phyloP scores from a whole-genome alignment of 1,139 yeast species.

The Wickerhamiella infanticola region DNA sequence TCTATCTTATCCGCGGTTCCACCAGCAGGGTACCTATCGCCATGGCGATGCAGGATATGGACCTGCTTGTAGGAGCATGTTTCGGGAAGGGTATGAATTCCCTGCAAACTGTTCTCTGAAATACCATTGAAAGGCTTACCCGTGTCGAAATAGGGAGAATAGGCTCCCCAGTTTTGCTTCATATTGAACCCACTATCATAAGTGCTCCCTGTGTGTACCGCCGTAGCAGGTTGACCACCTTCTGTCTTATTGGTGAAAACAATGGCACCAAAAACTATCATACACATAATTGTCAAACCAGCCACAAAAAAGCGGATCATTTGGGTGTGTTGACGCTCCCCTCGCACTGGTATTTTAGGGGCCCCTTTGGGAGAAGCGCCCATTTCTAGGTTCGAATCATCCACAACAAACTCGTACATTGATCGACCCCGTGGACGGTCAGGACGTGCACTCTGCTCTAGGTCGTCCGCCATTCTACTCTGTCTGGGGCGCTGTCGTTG shows the following conservation, averaged over 20 bases:
- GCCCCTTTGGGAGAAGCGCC: not conserved
- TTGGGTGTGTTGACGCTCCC: not conserved
- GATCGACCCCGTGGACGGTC: constrained; percentile 1
- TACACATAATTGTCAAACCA: constrained; percentile 2
- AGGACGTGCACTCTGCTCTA: constrained; percentile 1
- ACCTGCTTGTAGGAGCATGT: constrained; percentile 23
- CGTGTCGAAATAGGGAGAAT: constrained; percentile 28
- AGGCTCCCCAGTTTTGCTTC: constrained; percentile 29
- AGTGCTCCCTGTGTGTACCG: constrained; percentile 27
- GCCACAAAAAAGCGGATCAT: constrained; percentile 5
- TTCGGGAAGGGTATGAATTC: constrained; percentile 19
- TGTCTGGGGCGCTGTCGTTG: too few species aligned
- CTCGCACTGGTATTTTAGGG: not conserved
- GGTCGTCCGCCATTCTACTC: not conserved
- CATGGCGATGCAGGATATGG: constrained; percentile 30
- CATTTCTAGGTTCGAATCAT: constrained; percentile 1
- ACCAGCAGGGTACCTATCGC: constrained; percentile 29
- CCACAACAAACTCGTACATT: constrained; percentile 5
- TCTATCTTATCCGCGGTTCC: constrained; percentile 19
- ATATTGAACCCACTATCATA: constrained; percentile 27
- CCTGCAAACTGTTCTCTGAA: constrained; percentile 15
- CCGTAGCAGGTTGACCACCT: constrained; percentile 18
- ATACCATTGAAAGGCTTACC: constrained; percentile 24
- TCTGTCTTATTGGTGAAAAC: constrained; percentile 3
- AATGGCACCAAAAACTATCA: constrained; percentile 1